These are phyloP conservation scores for Annulohypoxylon maeteangense DNA, from an alignment of 495 filamentous ascomycete genomes.

Conservation along the genomic window DNA sequence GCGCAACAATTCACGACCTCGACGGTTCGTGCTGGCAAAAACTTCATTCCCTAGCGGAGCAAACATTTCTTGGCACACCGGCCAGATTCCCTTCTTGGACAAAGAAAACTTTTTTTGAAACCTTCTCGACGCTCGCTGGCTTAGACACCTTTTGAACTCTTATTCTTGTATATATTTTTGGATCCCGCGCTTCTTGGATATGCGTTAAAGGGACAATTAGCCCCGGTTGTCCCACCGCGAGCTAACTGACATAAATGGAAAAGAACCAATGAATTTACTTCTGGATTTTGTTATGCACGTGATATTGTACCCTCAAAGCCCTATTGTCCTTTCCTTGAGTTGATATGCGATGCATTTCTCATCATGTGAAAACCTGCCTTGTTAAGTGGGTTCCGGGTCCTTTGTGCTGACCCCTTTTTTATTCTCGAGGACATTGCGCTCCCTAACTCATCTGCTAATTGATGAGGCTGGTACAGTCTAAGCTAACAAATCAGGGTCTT, in stretches of 20 bases:
- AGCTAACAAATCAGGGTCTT: not conserved
- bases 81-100: constrained; percentile 34
- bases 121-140: constrained; percentile 35
- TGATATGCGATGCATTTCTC: not conserved
- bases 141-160: constrained; percentile 23
- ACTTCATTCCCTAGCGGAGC: constrained; percentile 26
- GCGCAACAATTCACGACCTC: constrained; percentile 39
- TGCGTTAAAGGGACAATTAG: constrained; percentile 23
- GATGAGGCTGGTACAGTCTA: constrained; percentile 6
- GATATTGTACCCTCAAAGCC: constrained; percentile 4
- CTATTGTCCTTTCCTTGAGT: not conserved
- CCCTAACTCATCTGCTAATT: not conserved
- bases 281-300: not conserved
- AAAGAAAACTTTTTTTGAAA: constrained; percentile 31
- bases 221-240: constrained; percentile 31
- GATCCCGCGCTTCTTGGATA: constrained; percentile 22
- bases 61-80: constrained; percentile 10
- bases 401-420: constrained; percentile 1
- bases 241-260: constrained; percentile 26
- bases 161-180: constrained; percentile 32
- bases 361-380: not conserved
- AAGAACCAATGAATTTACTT: constrained; percentile 4
- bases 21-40: constrained; percentile 41
- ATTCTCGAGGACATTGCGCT: not conserved
- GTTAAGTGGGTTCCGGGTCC: not conserved